Conservation (phyloP, 2,329 filamentous ascomycete genomes). For the Calycina herbarum region DNA sequence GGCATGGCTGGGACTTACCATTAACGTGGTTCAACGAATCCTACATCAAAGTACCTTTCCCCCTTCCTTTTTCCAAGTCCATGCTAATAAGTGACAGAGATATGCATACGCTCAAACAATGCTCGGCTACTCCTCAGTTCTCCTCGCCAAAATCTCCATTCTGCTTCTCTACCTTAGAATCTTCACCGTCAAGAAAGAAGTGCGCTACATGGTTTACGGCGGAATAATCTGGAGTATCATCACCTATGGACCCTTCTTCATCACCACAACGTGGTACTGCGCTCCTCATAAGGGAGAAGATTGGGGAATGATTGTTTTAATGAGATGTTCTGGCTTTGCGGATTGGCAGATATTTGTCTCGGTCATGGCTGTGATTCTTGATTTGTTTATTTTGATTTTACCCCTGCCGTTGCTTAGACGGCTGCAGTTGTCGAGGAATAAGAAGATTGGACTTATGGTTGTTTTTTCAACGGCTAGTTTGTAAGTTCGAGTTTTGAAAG, state of each 20-base stretch:
- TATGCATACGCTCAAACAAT: slow-evolving; percentile 11
- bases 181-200: slow-evolving; percentile 2
- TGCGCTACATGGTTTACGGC: slow-evolving; percentile 12
- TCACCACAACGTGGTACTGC: slow-evolving; percentile 11
- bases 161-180: slow-evolving; percentile 18
- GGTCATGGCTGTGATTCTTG: slow-evolving; percentile 11
- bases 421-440: slow-evolving; percentile 6
- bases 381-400: slow-evolving; percentile 16
- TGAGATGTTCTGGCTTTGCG: slow-evolving; percentile 8
- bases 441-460: slow-evolving; percentile 50
- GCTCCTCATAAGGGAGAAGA: slow-evolving; percentile 12
- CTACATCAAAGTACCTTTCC: slow-evolving; percentile 7
- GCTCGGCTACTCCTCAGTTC: slow-evolving; percentile 7
- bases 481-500: slow-evolving; percentile 28
- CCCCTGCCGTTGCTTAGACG: slow-evolving; percentile 9
- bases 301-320: neutral
- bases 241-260: slow-evolving; percentile 11
- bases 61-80: no score
- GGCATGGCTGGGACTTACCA: slow-evolving; percentile 15
- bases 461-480: slow-evolving; percentile 40
- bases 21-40: slow-evolving; percentile 11
- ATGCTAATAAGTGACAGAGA: slow-evolving; percentile 7
- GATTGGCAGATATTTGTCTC: slow-evolving; percentile 10
- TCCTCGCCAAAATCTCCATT: slow-evolving; percentile 18
- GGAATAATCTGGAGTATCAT: slow-evolving; percentile 11